Percentiles rank a stretch among this genome's conserved stretches.
phyloP scores from a whole-genome alignment of 2,329 filamentous ascomycete genomes.

The Cryphonectria parasitica region DNA sequence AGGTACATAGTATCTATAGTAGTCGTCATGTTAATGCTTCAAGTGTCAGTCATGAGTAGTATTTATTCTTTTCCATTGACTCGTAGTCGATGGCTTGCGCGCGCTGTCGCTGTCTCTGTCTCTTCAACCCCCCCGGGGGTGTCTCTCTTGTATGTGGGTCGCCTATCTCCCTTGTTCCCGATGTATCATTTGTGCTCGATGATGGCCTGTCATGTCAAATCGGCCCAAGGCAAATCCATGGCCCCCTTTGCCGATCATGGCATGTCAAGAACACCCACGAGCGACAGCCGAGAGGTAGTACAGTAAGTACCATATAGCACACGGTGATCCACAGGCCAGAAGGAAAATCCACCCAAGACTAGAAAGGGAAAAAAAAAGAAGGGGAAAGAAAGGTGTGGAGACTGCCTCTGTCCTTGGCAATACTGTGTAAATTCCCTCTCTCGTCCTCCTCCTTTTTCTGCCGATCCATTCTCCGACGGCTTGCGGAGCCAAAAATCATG shows the following conservation, averaged over 20 bases:
- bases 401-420: background rate
- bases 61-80: no score
- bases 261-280: background rate
- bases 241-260: background rate
- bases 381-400: background rate
- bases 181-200: slow-evolving; percentile 5
- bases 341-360: background rate
- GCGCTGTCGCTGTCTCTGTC: no score
- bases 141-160: background rate
- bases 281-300: background rate
- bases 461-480: background rate
- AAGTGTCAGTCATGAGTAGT: no score
- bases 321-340: background rate
- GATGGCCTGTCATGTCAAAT: background rate
- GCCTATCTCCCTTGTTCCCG: background rate
- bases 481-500: background rate
- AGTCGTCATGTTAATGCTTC: background rate
- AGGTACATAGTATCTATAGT: background rate
- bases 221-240: background rate
- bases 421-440: background rate
- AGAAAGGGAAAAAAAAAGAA: background rate
- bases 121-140: no score
- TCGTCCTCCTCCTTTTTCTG: background rate
- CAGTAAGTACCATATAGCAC: background rate
- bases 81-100: no score